Evolutionary conservation across 148 eudicot species (phyloP).

Genomic region (Euryodendron excelsum): DNA sequence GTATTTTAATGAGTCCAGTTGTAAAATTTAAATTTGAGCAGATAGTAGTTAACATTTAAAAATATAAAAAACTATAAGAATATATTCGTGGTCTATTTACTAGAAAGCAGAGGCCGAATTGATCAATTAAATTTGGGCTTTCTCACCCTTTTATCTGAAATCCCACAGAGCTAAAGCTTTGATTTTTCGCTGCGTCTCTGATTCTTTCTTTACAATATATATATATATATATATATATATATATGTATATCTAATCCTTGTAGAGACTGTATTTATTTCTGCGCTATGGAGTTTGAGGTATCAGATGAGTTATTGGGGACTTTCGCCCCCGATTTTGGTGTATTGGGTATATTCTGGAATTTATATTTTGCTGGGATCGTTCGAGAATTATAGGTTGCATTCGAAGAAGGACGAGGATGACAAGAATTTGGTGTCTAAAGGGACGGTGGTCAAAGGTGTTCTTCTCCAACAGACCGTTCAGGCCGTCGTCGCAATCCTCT

Average conservation of each 20-base stretch:
- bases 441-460: slow-evolving; percentile 70
- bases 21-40: no score
- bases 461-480: slow-evolving; percentile 77
- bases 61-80: no score
- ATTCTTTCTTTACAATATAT: no score
- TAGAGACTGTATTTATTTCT: neutral
- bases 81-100: neutral
- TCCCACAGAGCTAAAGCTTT: neutral
- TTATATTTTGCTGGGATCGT: slow-evolving; percentile 45
- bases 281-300: slow-evolving; percentile 35
- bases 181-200: neutral
- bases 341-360: slow-evolving; percentile 88
- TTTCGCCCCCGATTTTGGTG: slow-evolving; percentile 62
- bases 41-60: no score
- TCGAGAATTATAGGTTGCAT: slow-evolving; percentile 64
- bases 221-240: no score
- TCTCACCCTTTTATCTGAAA: neutral
- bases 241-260: neutral
- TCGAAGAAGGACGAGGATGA: slow-evolving; percentile 71
- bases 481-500: slow-evolving; percentile 60
- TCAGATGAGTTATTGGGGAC: slow-evolving; percentile 87
- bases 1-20: no score
- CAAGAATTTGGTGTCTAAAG: slow-evolving; percentile 73
- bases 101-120: neutral
- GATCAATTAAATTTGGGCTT: neutral